Base-by-base conservation (phyloP, 768 basidiomycete species). In the Cantharellus anzutake region DNA sequence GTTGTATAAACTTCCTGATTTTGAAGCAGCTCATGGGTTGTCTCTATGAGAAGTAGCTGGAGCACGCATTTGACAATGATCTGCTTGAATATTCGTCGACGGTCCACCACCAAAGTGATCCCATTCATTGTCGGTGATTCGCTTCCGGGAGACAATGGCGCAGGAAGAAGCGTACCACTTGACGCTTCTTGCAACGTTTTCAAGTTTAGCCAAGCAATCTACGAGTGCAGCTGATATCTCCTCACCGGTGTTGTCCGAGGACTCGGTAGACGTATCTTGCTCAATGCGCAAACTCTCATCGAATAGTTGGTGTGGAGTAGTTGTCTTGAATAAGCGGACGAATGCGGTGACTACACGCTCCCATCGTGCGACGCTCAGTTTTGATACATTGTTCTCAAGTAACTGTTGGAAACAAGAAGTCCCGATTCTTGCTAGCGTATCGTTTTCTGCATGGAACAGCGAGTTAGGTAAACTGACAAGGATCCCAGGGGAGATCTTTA, bases 31-130 rank as follows among this genome's bases (percentile, higher is more conserved):
- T 98, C 96, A 67, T 91, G 92, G 2, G 93, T 94, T 4, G 89
- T 98, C 73, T 99, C 96, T 63, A 99, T 98, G 42, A 99, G 78
- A 59, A 98, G 76, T 29, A 99, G 73, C 66, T 99, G 96, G 39
- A 99, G 78, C 29, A 99, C 96, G 70, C 96, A 99, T 84, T 98
- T 98, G 64, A 97, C 92, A 62, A 99, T 98, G 71, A 99, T 98
- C 70, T 98, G 96, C 68, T 91, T 87, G 81, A 99, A 99, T 59
- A 88, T 80, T 50, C 83, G 79, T 51, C 88, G 81, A 59, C 92
- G 83, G 64, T 86, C 85, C 14, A 55, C 14, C 11, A 57, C 72
- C 74, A 51, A 81, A 71, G 3, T 82, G 79, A n/a, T 52, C 64
- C 50, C 62, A 35, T 51, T 55, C 14, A 37, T 7, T 11, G 35